Evolutionary conservation across 1,284 basidiomycete species (phyloP).

Genomic region (Entoloma clypeatum): DNA sequence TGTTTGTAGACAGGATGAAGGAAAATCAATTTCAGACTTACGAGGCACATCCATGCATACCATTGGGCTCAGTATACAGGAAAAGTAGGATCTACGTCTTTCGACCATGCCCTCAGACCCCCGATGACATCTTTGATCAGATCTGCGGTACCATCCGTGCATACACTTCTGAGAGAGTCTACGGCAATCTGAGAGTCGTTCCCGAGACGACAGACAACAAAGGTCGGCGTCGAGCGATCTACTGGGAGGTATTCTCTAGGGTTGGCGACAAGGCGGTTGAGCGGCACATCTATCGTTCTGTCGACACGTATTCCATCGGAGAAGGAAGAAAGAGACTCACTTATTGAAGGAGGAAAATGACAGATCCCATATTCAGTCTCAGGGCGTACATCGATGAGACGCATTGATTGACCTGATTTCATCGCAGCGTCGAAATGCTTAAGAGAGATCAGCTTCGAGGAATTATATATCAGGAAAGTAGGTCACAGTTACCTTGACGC

Average conservation of each 20-base stretch:
- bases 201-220: slow-evolving; percentile 82
- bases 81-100: slow-evolving; percentile 66
- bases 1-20: slow-evolving; percentile 11
- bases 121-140: slow-evolving; percentile 71
- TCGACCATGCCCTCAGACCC: slow-evolving; percentile 76
- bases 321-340: slow-evolving; percentile 42
- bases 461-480: not conserved
- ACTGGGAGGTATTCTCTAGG: slow-evolving; percentile 42
- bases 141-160: slow-evolving; percentile 15
- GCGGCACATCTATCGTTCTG: slow-evolving; percentile 79
- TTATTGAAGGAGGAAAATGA: slow-evolving; percentile 68
- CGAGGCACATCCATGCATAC: no score
- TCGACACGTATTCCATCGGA: slow-evolving; percentile 2
- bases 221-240: slow-evolving; percentile 31
- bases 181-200: slow-evolving; percentile 93
- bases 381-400: slow-evolving; percentile 82
- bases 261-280: slow-evolving; percentile 56
- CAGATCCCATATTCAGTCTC: slow-evolving; percentile 86
- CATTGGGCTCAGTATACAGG: slow-evolving; percentile 63
- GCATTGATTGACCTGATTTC: slow-evolving; percentile 26
- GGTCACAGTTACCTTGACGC: slow-evolving; percentile 39
- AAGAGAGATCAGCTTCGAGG: slow-evolving; percentile 10
- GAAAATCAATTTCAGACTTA: no score
- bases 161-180: slow-evolving; percentile 48
- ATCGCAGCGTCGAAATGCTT: slow-evolving; percentile 45